Evolutionary conservation across 139 green algal genomes (phyloP).

Genomic region (Chlorella sp.): DNA sequence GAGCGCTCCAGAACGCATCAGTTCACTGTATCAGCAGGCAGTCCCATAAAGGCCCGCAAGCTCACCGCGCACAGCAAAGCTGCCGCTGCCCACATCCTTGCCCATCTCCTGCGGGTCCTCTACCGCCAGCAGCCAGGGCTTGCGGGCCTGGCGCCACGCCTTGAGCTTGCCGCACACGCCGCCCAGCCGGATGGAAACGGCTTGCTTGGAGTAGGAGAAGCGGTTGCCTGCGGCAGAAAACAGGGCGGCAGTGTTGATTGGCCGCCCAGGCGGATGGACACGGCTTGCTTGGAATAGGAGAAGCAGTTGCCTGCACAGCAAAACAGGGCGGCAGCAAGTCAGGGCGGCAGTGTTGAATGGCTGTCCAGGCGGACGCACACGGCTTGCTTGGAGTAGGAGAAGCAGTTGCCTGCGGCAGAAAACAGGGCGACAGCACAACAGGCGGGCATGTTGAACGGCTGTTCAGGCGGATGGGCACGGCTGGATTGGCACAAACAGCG

Average conservation of each 20-base stretch:
- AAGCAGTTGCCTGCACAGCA: neutral
- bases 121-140: slow-evolving; percentile 57
- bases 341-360: neutral
- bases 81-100: slow-evolving; percentile 59
- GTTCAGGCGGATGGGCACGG: no score
- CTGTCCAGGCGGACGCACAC: neutral
- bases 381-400: neutral
- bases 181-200: slow-evolving; percentile 61
- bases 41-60: neutral
- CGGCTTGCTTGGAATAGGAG: no score
- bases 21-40: no score
- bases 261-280: no score
- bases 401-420: neutral
- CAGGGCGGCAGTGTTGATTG: neutral
- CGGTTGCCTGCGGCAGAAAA: neutral
- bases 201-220: slow-evolving; percentile 57
- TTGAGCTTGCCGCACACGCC: slow-evolving; percentile 59
- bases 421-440: no score
- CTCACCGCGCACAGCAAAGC: slow-evolving; percentile 45
- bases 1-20: no score
- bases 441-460: no score
- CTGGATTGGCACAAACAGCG: no score
- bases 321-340: neutral
- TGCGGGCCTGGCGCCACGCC: slow-evolving; percentile 42
- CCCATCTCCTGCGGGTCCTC: slow-evolving; percentile 67